phyloP scores from a whole-genome alignment of 2,329 filamentous ascomycete species.

The Rosellinia necatrix region DNA sequence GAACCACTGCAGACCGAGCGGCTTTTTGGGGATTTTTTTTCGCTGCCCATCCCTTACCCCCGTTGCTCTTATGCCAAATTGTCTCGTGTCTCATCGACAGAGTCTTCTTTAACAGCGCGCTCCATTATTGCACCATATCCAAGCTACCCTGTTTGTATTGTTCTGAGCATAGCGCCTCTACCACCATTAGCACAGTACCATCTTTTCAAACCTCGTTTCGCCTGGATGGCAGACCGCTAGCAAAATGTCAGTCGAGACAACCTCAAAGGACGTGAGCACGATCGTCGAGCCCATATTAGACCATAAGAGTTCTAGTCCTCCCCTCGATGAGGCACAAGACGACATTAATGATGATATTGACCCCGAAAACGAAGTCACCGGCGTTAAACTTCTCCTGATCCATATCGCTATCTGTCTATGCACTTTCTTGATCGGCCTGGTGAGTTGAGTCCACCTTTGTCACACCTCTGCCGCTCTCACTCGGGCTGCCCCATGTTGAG shows the following conservation, averaged over 20 bases:
- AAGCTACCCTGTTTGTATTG: not conserved
- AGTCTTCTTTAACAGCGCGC: no score
- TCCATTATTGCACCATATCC: not conserved
- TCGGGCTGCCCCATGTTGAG: not conserved
- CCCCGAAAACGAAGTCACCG: constrained; percentile 24
- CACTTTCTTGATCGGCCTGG: constrained; percentile 27
- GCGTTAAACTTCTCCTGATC: constrained; percentile 19
- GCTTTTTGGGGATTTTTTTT: no score
- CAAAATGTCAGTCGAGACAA: not conserved
- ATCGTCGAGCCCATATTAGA: not conserved
- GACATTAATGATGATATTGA: constrained; percentile 17
- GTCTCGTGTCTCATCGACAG: no score
- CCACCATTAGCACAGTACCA: not conserved
- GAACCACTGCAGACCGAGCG: no score
- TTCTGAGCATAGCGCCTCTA: not conserved
- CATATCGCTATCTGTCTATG: constrained; percentile 24
- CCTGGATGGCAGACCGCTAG: not conserved
- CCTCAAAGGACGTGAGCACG: not conserved
- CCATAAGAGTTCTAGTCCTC: not conserved
- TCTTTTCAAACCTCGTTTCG: not conserved
- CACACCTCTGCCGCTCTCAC: not conserved
- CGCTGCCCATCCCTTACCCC: no score
- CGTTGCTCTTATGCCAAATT: no score
- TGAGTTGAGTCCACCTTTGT: constrained; percentile 17
- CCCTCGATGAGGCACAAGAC: not conserved